Evolutionary conservation across 768 basidiomycete species (phyloP), one percentile per base, ranked within the genome.

Genomic region (Suillus sp.): DNA sequence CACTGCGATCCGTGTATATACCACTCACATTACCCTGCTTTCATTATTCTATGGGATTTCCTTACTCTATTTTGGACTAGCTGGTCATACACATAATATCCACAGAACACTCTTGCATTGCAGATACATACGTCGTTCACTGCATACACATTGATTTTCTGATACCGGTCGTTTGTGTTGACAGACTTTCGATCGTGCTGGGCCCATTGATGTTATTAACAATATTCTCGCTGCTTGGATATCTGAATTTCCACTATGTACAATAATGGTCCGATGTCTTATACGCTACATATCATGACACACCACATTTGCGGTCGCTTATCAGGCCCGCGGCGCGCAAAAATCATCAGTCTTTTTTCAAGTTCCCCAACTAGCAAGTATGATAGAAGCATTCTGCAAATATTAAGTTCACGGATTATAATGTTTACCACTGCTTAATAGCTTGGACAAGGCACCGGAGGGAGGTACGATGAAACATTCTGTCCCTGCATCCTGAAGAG

Each of bases 401-500:
- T 20, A 20, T 47, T 25, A 56, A 9, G 4, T n/a, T 8, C 6
- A 16, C 0, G 10, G 4, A 45, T 16, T 14, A 57, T 10, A 14
- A 22, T 40, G 4, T 59, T 38, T 35, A 43, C 56, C 59, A 56
- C 63, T 30, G 50, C 48, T 20, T 48, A 60, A 37, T 54, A 11
- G 10, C 63, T 59, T 1, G 64, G 64, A 35, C 64, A 65, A 45
- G 62, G 16, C 40, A 64, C 64, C 1, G 64, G 61, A 37, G 64
- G 64, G n/a, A 65, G 40, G 47, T 65, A 58, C 18, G 43, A 32
- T 10, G 38, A 43, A 30, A 61, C 40, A n/a, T 53, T 61, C 59
- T 45, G 22, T 9, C 63, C 63, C 37, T 37, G 48, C 63, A 61
- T 61, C 10, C 50, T 38, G 32, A 64, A 64, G 9, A 64, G 60